A percentile compares a stretch with the other conserved stretches of the same genome.
phyloP scores from a whole-genome alignment of 2,329 filamentous ascomycete genomes.

The Fusarium globosum region DNA sequence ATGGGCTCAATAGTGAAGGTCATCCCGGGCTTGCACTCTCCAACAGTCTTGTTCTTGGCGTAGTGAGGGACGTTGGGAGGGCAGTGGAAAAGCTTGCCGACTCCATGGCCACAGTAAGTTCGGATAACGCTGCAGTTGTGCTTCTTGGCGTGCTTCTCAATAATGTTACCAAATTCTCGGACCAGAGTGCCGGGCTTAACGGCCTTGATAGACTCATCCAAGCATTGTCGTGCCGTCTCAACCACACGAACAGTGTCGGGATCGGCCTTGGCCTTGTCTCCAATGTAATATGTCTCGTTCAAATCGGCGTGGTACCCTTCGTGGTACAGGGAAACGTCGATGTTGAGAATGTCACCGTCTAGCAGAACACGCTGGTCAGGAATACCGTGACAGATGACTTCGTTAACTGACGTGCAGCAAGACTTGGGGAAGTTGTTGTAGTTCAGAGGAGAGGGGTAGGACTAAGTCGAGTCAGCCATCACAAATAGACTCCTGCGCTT shows the following conservation, averaged over 20 bases:
- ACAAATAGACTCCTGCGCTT: not conserved
- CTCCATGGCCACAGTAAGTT: conserved; percentile 95
- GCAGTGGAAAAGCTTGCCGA: conserved; percentile 93
- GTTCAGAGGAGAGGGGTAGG: conserved; percentile 94
- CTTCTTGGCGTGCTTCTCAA: conserved; percentile 93
- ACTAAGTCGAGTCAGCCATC: conserved; percentile 61
- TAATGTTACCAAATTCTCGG: conserved; percentile 91
- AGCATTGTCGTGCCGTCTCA: conserved; percentile 87
- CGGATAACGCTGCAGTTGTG: conserved; percentile 90
- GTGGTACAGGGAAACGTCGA: conserved; percentile 95
- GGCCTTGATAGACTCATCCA: conserved; percentile 89
- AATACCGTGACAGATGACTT: conserved; percentile 98
- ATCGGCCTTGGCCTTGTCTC: conserved; percentile 84
- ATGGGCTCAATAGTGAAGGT: conserved; percentile 99
- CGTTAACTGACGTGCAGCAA: conserved; percentile 94
- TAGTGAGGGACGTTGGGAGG: conserved; percentile 97
- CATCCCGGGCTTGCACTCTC: conserved; percentile 94
- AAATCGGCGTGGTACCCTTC: conserved; percentile 95
- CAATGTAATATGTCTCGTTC: conserved; percentile 99
- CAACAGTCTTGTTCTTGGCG: conserved; percentile 97
- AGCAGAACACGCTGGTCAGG: conserved; percentile 87
- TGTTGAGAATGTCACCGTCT: conserved; percentile 97
- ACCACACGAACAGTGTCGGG: conserved; percentile 90
- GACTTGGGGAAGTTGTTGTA: conserved; percentile 98
- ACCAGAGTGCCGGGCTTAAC: conserved; percentile 95